Conservation (phyloP, 2,329 filamentous ascomycete genomes). For the Torrubiellomyces zombiae region DNA sequence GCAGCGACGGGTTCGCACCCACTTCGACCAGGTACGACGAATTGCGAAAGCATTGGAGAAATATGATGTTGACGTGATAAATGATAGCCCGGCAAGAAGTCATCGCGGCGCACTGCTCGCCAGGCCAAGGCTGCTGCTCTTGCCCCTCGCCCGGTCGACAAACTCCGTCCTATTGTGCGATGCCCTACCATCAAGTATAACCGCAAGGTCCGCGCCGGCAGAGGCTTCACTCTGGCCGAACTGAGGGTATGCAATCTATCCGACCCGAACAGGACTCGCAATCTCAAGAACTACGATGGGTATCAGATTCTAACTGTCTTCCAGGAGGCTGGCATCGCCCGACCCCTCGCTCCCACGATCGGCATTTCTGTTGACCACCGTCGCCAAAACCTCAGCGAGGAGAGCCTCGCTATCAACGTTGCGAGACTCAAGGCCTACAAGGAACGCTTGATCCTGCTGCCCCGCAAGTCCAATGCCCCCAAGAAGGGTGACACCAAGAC, state of each 20-base stretch:
- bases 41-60: conserved; percentile 1
- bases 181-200: conserved; percentile 99
- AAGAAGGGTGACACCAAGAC: conserved; percentile 89
- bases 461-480: conserved; percentile 80
- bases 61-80: conserved; percentile 17
- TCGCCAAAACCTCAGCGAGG: conserved; percentile 93
- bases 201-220: conserved; percentile 88
- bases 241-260: conserved; percentile 72
- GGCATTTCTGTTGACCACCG: conserved; percentile 94
- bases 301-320: conserved; percentile 15
- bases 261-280: no score
- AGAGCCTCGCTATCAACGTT: conserved; percentile 88
- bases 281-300: background rate
- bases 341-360: conserved; percentile 86
- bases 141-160: conserved; percentile 93
- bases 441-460: conserved; percentile 92
- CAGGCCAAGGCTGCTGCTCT: conserved; percentile 88
- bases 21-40: conserved; percentile 92
- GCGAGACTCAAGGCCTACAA: conserved; percentile 97
- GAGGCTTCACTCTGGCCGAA: conserved; percentile 95
- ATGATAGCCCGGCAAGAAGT: conserved; percentile 81
- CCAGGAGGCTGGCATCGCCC: conserved; percentile 87
- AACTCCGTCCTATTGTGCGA: conserved; percentile 87
- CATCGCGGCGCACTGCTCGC: conserved; percentile 77
- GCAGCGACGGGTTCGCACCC: conserved; percentile 95